Evolutionary conservation across 176 grass and related monocot species (phyloP).

Genomic region (Triticum monococcum): DNA sequence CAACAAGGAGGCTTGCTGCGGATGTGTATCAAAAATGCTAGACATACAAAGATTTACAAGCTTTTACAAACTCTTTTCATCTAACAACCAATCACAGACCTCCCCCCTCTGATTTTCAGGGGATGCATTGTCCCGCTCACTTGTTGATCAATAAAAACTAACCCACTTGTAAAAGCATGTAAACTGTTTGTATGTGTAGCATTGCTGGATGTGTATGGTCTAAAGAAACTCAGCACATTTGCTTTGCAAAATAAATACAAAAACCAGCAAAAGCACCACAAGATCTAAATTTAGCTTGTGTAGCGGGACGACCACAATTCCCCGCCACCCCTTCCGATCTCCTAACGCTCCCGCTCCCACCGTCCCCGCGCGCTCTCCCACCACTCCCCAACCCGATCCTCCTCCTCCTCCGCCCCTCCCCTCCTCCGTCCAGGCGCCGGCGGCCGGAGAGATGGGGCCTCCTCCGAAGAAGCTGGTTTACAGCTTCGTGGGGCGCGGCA

Average conservation of each 20-base stretch:
- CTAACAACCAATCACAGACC: no score
- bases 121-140: no score
- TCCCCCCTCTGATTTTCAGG: no score
- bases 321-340: not conserved
- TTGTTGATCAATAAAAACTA: no score
- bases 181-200: no score
- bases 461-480: conserved; percentile 54
- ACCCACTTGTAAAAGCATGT: no score
- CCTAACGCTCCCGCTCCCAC: not conserved
- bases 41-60: no score
- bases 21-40: no score
- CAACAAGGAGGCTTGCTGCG: not conserved
- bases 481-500: conserved; percentile 63
- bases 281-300: not conserved
- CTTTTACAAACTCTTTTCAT: no score
- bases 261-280: not conserved
- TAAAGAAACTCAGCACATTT: not conserved
- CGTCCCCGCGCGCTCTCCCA: not conserved
- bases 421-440: not conserved
- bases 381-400: not conserved
- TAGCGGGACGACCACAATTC: not conserved
- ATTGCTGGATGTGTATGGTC: not conserved
- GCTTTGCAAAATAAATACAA: no score
- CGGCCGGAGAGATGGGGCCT: conserved; percentile 46
- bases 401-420: not conserved